Evolutionary conservation across 305 asterid genomes (phyloP).

Genomic region (Fraxinus paxiana): DNA sequence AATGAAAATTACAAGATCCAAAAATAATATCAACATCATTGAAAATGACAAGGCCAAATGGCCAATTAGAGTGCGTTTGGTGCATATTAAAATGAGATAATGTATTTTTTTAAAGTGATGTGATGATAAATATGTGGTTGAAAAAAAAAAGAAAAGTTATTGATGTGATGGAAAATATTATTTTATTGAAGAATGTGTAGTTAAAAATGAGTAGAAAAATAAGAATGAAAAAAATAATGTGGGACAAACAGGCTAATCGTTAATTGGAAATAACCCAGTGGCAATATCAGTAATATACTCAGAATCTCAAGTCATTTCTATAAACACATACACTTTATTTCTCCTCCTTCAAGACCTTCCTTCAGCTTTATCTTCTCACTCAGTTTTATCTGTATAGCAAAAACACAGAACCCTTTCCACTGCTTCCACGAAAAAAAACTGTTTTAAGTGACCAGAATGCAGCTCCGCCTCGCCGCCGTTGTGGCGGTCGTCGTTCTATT

Average conservation of each 20-base stretch:
- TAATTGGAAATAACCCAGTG: slow-evolving; percentile 14
- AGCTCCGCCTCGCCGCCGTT: slow-evolving; percentile 38
- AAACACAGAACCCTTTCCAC: neutral
- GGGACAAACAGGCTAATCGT: too few relatives aligned
- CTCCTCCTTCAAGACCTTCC: neutral
- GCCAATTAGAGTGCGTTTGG: too few relatives aligned
- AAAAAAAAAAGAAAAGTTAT: too few relatives aligned
- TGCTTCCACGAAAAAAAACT: neutral
- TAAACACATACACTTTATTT: slow-evolving; percentile 11
- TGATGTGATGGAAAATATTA: too few relatives aligned
- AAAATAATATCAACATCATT: neutral
- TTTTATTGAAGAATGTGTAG: too few relatives aligned
- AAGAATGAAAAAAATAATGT: too few relatives aligned
- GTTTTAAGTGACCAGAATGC: slow-evolving; percentile 36
- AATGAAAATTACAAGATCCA: neutral
- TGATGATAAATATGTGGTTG: too few relatives aligned
- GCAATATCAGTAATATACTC: slow-evolving; percentile 23
- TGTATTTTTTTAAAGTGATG: too few relatives aligned
- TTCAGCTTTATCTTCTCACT: neutral
- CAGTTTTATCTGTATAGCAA: neutral
- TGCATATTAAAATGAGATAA: too few relatives aligned
- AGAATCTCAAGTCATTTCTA: slow-evolving; percentile 19
- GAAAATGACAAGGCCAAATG: neutral
- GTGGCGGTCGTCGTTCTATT: slow-evolving; percentile 29
- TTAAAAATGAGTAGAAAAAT: too few relatives aligned